Conservation (phyloP, 176 grass and related monocot genomes). For the Avena atlantica region DNA sequence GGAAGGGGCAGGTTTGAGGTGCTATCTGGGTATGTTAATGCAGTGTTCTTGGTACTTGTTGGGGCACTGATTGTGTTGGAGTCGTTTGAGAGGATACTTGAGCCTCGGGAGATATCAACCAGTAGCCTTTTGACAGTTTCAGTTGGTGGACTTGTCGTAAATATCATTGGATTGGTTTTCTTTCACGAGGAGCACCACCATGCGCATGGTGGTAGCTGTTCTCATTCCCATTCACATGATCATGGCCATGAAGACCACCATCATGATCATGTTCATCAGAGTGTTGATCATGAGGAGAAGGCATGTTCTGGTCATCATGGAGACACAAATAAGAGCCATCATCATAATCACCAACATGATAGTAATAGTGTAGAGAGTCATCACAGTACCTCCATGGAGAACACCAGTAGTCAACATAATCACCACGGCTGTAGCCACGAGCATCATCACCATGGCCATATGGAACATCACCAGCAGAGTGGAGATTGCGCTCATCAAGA, state of each 20-base stretch:
- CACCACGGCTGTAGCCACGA: conserved; percentile 60
- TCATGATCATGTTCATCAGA: conserved; percentile 38
- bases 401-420: conserved; percentile 27
- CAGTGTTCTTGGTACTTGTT: conserved; percentile 91
- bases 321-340: conserved; percentile 39
- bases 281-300: conserved; percentile 40
- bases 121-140: conserved; percentile 88
- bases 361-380: conserved; percentile 18
- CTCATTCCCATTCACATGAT: conserved; percentile 62
- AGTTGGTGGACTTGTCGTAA: conserved; percentile 83
- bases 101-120: conserved; percentile 94
- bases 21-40: conserved; percentile 97
- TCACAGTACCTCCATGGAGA: conserved; percentile 31
- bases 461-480: conserved; percentile 47
- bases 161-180: conserved; percentile 90
- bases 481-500: conserved; percentile 53
- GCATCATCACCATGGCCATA: conserved; percentile 59
- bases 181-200: conserved; percentile 99
- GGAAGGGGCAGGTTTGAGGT: conserved; percentile 93
- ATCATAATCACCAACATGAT: conserved; percentile 25
- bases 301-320: conserved; percentile 51
- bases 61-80: conserved; percentile 84
- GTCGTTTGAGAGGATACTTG: conserved; percentile 93
- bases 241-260: conserved; percentile 52
- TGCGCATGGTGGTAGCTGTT: conserved; percentile 84